Percentiles rank a stretch among this genome's conserved stretches.
Evolutionary conservation across 1,284 basidiomycete genomes (phyloP).

Genomic region (Vanrija humicola): DNA sequence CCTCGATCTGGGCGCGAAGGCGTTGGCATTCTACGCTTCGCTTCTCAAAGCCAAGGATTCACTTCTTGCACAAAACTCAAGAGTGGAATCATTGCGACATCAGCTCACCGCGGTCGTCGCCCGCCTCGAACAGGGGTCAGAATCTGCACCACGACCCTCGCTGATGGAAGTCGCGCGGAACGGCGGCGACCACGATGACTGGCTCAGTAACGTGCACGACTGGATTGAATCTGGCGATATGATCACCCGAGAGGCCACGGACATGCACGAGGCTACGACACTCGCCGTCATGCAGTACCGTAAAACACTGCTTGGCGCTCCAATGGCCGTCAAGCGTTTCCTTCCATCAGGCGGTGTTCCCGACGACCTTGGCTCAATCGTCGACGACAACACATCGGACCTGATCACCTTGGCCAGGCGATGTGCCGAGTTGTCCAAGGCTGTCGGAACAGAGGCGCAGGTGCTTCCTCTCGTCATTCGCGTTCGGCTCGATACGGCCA

Average conservation of each 20-base stretch:
- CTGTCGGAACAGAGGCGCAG: not conserved
- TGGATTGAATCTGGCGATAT: conserved; percentile 13
- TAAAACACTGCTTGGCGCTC: conserved; percentile 5
- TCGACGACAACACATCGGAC: conserved; percentile 15
- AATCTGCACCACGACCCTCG: conserved; percentile 9
- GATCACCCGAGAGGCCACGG: conserved; percentile 3
- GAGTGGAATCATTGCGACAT: conserved; percentile 7
- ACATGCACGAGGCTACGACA: conserved; percentile 10
- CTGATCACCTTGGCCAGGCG: conserved; percentile 6
- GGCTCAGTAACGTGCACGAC: conserved; percentile 9
- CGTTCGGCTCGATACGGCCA: conserved; percentile 5
- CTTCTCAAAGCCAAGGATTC: conserved; percentile 15
- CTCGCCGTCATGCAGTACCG: conserved; percentile 22
- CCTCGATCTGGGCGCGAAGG: conserved; percentile 12
- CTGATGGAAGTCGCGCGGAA: not conserved
- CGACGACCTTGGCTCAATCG: conserved; percentile 8
- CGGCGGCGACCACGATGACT: conserved; percentile 8
- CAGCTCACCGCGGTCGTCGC: conserved; percentile 2
- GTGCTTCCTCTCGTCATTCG: conserved; percentile 10
- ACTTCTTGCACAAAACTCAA: conserved; percentile 6
- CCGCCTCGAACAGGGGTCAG: conserved; percentile 4
- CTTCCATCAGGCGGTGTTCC: conserved; percentile 6
- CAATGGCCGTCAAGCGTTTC: conserved; percentile 11
- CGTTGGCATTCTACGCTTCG: conserved; percentile 25
- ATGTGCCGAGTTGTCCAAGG: conserved; percentile 7